Conservation (phyloP, 345 rosid genomes). For the Lepidium didymum region DNA sequence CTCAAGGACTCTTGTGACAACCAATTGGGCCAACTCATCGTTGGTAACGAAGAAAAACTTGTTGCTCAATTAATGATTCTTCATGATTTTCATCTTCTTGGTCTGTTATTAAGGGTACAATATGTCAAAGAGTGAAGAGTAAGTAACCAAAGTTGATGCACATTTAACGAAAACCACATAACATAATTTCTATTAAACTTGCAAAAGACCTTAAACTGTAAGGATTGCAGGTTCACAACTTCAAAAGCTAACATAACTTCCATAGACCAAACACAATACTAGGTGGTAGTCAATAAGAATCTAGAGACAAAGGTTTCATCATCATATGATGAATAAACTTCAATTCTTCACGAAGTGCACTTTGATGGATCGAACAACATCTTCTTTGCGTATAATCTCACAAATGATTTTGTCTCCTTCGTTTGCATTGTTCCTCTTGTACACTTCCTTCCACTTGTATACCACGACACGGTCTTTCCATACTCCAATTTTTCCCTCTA, state of each 20-base stretch:
- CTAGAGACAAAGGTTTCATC: not conserved
- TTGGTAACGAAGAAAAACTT: no score
- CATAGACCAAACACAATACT: not conserved
- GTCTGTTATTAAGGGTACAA: no score
- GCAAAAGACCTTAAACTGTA: not conserved
- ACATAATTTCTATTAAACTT: not conserved
- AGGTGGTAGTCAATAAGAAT: not conserved
- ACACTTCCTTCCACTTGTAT: not conserved
- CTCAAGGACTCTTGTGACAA: no score
- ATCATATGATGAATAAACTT: not conserved
- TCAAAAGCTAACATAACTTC: not conserved
- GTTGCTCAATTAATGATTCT: no score
- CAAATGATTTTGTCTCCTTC: not conserved
- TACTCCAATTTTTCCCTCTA: not conserved
- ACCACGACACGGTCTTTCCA: conserved; percentile 17
- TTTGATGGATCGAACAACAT: conserved; percentile 3
- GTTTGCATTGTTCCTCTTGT: not conserved
- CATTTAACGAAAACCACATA: not conserved
- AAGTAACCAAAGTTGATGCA: not conserved
- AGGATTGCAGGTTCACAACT: not conserved
- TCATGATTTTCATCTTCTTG: no score
- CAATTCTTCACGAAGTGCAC: conserved; percentile 5
- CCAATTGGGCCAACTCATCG: no score
- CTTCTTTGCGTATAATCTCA: conserved; percentile 8
- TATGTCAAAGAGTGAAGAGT: no score